A percentile compares a stretch with the other conserved stretches of the same genome.
phyloP scores from a whole-genome alignment of 129 eudicot species.

The Saussurea involucrata region DNA sequence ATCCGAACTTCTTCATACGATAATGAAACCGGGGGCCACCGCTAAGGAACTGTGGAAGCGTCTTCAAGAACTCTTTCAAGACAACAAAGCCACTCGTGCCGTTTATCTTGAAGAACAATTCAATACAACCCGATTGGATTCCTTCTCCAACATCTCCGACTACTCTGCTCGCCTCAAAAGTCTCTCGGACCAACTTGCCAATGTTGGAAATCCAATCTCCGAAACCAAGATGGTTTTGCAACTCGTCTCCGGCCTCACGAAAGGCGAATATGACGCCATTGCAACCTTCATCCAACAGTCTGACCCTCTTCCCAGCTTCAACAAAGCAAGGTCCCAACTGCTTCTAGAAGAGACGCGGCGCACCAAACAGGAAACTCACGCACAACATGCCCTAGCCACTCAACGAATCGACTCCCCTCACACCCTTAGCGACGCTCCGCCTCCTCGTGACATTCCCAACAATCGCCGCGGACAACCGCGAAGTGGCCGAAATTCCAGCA shows the following conservation, averaged over 20 bases:
- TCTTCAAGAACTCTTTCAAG: neutral
- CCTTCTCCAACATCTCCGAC: neutral
- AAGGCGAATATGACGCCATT: neutral
- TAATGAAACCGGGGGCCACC: neutral
- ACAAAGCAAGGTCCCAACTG: no score
- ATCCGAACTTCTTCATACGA: neutral
- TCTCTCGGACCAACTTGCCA: neutral
- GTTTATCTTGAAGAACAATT: neutral
- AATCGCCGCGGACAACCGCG: no score
- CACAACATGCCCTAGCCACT: no score
- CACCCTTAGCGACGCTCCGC: no score
- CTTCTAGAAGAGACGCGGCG: no score
- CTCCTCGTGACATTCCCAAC: no score
- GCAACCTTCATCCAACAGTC: neutral
- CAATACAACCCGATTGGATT: neutral
- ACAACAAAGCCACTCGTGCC: neutral
- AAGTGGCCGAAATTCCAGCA: no score
- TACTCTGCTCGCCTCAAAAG: neutral
- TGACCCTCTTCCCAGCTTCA: no score
- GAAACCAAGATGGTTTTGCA: neutral
- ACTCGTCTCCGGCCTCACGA: neutral
- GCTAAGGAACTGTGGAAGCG: neutral
- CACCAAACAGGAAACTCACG: no score
- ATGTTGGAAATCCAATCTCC: neutral
- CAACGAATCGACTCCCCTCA: no score